These are phyloP conservation scores for Xylaria grammica DNA, from an alignment of 495 filamentous ascomycete genomes.

Conservation along the genomic window DNA sequence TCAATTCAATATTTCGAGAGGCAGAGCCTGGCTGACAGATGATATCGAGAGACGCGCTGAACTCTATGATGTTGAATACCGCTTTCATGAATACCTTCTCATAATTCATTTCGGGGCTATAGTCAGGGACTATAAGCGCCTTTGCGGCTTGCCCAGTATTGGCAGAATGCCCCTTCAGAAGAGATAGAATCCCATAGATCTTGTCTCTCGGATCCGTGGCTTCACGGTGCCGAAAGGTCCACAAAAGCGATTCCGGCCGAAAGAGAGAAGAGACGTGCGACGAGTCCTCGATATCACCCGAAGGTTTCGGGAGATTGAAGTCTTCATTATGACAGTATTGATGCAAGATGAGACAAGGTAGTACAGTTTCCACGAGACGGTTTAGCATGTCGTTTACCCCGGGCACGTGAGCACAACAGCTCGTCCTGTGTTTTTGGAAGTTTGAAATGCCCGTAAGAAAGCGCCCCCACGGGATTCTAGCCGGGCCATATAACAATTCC, in stretches of 20 bases:
- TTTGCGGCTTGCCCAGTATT: background rate
- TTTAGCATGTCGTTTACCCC: constrained; percentile 3
- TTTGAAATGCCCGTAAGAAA: constrained; percentile 5
- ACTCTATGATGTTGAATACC: background rate
- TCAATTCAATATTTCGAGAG: background rate
- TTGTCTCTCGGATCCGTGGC: constrained; percentile 6
- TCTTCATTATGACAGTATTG: background rate
- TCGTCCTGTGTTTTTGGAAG: constrained; percentile 4
- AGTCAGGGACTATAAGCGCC: background rate
- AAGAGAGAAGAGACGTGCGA: background rate
- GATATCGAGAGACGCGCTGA: constrained; percentile 4
- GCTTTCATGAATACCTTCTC: background rate
- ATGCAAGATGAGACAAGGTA: background rate
- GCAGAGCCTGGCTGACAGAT: background rate
- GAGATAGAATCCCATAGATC: constrained; percentile 7
- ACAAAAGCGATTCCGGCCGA: background rate
- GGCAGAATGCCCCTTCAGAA: background rate
- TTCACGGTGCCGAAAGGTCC: constrained; percentile 1
- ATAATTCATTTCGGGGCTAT: background rate
- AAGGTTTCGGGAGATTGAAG: background rate
- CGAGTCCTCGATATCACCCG: background rate
- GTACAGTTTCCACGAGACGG: background rate
- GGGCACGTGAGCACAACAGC: background rate
- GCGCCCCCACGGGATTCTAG: background rate
- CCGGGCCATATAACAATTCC: background rate